A percentile compares a stretch with the other conserved stretches of the same genome.
phyloP scores from a whole-genome alignment of 2,329 filamentous ascomycete genomes.

The Diaporthe humulicola region DNA sequence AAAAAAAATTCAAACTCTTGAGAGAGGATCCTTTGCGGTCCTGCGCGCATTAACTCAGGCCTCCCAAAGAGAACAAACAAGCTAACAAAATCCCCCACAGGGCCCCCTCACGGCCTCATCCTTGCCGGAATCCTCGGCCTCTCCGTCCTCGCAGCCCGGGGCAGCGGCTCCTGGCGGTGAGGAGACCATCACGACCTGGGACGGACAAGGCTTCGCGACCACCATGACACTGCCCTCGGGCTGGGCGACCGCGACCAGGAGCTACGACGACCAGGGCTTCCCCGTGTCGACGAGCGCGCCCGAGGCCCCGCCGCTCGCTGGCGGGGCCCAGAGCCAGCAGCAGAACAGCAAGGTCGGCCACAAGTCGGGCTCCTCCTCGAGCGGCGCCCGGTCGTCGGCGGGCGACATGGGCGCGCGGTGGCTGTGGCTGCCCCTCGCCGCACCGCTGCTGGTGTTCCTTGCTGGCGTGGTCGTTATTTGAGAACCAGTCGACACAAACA shows the following conservation, averaged over 20 bases:
- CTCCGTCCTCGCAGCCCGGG: conserved; percentile 49
- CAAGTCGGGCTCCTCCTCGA: background rate
- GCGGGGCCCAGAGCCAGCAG: background rate
- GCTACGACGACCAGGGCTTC: conserved; percentile 60
- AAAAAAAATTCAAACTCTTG: background rate
- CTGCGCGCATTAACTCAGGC: background rate
- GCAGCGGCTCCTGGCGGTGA: conserved; percentile 52
- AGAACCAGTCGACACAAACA: background rate
- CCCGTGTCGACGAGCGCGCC: conserved; percentile 50
- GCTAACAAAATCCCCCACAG: conserved; percentile 42
- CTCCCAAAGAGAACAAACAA: background rate
- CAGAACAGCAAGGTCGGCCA: conserved; percentile 7
- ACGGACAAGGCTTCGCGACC: conserved; percentile 64
- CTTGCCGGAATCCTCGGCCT: conserved; percentile 63
- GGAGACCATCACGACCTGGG: conserved; percentile 60
- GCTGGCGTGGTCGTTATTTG: conserved; percentile 18
- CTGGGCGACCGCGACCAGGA: conserved; percentile 51
- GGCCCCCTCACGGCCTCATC: conserved; percentile 58
- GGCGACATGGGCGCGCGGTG: background rate
- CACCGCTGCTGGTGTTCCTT: conserved; percentile 1
- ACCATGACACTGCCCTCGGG: conserved; percentile 54
- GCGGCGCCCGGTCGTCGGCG: background rate
- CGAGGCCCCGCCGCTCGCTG: conserved; percentile 17
- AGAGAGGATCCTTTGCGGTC: background rate
- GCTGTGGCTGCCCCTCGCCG: background rate